phyloP scores from a whole-genome alignment of 2,329 filamentous ascomycete species.

The Geosmithia morbida region DNA sequence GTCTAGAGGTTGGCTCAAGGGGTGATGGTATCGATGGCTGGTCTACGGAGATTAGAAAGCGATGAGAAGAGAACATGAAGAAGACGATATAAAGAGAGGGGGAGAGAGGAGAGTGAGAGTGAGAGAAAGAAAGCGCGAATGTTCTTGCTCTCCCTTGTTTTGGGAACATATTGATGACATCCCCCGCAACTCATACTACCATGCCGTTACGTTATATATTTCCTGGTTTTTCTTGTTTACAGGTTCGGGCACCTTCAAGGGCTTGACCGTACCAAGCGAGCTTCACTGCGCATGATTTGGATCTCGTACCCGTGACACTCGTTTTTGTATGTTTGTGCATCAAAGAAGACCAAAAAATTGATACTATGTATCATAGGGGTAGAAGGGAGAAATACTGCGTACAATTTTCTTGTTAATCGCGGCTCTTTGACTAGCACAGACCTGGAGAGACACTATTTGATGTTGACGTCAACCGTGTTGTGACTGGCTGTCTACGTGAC shows the following conservation, averaged over 20 bases:
- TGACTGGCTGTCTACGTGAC: too few species aligned
- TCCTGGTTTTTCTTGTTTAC: not conserved
- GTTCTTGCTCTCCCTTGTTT: not conserved
- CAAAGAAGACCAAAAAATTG: not conserved
- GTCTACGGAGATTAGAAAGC: slow-evolving; percentile 76
- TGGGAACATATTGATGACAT: not conserved
- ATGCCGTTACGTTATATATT: not conserved
- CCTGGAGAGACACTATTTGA: too few species aligned
- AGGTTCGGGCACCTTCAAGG: not conserved
- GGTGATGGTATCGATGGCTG: slow-evolving; percentile 93
- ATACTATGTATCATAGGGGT: not conserved
- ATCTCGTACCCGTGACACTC: not conserved
- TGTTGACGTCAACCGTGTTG: too few species aligned
- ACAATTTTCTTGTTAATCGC: too few species aligned
- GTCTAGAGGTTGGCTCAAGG: slow-evolving; percentile 61
- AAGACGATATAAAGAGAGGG: not conserved
- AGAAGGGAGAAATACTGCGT: not conserved
- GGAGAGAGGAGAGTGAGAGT: not conserved
- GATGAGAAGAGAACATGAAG: slow-evolving; percentile 26
- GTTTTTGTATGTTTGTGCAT: not conserved
- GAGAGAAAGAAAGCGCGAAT: not conserved
- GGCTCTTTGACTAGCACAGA: too few species aligned
- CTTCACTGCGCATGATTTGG: not conserved
- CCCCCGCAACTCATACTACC: not conserved
- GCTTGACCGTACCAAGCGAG: not conserved